Conservation (phyloP, 371 early-diverging fungal species). For the Conidiobolus incongruus region DNA sequence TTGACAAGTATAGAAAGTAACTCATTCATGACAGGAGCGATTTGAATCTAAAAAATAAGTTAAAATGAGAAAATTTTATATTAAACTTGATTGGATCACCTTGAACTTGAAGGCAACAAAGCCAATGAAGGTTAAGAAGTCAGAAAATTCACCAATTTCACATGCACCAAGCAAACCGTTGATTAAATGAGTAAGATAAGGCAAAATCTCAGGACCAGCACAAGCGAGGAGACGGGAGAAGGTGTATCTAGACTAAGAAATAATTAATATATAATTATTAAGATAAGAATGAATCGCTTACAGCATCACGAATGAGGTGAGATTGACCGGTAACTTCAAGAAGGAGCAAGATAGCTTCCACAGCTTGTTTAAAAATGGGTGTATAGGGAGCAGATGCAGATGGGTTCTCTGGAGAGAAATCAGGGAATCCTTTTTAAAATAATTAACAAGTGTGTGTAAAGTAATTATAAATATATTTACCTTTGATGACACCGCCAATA, state of each 20-base stretch:
- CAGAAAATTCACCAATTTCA: conserved; percentile 54
- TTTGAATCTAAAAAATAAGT: conserved; percentile 13
- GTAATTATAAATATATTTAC: conserved; percentile 9
- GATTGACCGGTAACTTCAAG: conserved; percentile 39
- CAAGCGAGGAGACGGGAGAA: conserved; percentile 73
- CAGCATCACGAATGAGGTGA: conserved; percentile 58
- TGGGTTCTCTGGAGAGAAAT: conserved; percentile 17
- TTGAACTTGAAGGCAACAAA: conserved; percentile 73
- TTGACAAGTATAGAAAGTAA: conserved; percentile 58
- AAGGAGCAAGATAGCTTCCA: conserved; percentile 52
- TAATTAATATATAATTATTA: not conserved
- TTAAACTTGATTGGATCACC: conserved; percentile 13
- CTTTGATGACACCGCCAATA: conserved; percentile 70
- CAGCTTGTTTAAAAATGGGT: conserved; percentile 51
- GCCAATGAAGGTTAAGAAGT: conserved; percentile 70
- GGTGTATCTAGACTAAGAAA: conserved; percentile 37
- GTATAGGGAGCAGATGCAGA: conserved; percentile 27
- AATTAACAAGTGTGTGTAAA: not conserved
- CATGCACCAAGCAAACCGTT: conserved; percentile 51
- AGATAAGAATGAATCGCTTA: conserved; percentile 10
- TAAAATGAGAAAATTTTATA: not conserved
- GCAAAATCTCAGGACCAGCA: conserved; percentile 60
- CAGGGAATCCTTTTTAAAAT: conserved; percentile 49
- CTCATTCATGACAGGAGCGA: conserved; percentile 35
- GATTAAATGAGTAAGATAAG: conserved; percentile 57